These are phyloP conservation scores for Salix brachista DNA, from an alignment of 345 rosid species.

Conservation along the genomic window DNA sequence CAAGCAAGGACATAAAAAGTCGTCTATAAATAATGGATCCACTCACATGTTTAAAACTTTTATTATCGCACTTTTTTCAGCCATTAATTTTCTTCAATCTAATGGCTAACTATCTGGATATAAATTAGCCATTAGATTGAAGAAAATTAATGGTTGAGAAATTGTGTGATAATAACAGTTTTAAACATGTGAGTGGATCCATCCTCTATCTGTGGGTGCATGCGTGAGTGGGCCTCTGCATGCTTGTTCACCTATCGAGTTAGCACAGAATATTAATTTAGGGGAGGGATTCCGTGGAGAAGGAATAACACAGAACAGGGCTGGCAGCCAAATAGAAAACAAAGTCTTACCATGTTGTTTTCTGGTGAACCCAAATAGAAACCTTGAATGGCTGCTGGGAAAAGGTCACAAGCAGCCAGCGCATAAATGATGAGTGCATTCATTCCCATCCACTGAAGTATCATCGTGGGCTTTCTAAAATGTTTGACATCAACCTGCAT, in stretches of 20 bases:
- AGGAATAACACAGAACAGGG: not conserved
- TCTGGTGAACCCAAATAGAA: conserved; percentile 52
- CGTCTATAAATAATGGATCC: not conserved
- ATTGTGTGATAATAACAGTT: not conserved
- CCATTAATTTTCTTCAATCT: not conserved
- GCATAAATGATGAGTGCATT: conserved; percentile 53
- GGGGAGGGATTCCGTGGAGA: not conserved
- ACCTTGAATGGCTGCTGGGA: conserved; percentile 50
- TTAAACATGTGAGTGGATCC: not conserved
- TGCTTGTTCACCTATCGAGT: not conserved
- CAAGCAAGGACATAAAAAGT: too few relatives aligned
- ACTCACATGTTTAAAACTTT: not conserved
- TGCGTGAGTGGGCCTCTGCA: not conserved
- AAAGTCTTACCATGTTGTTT: conserved; percentile 44
- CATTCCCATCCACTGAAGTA: conserved; percentile 60
- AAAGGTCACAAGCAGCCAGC: conserved; percentile 51
- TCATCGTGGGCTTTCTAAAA: conserved; percentile 28
- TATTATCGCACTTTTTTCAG: not conserved
- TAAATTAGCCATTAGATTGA: not conserved
- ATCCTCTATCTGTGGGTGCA: not conserved
- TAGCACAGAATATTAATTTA: not conserved
- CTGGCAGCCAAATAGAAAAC: not conserved
- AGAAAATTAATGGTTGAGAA: not conserved
- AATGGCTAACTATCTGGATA: not conserved
- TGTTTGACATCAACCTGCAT: conserved; percentile 54